A percentile compares a stretch with the other conserved stretches of the same genome.
Conservation (phyloP, 164 flowering plant species). For the Vitis vinifera region ASM3070453v1 NC_081821.1:9389501-9390000, state of each 20-base stretch:
- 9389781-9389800: too few species aligned
- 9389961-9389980: conserved; percentile 66
- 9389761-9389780: too few species aligned
- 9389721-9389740: too few species aligned
- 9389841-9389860: conserved; percentile 17
- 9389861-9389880: conserved; percentile 16
- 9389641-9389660: neutral
- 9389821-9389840: neutral
- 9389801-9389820: too few species aligned
- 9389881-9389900: conserved; percentile 53
- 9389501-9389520: too few species aligned
- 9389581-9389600: neutral
- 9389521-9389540: too few species aligned
- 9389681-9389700: too few species aligned
- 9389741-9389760: too few species aligned
- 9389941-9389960: conserved; percentile 78
- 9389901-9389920: conserved; percentile 50
- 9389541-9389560: neutral
- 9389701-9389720: too few species aligned
- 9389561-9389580: neutral
- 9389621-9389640: neutral
- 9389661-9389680: neutral
- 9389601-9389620: conserved; percentile 1
- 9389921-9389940: conserved; percentile 60
- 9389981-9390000: conserved; percentile 48